Percentiles rank a stretch among this genome's conserved stretches.
These are phyloP conservation scores for Pisolithus sp. DNA, from an alignment of 768 basidiomycete genomes.

Conservation along the genomic window DNA sequence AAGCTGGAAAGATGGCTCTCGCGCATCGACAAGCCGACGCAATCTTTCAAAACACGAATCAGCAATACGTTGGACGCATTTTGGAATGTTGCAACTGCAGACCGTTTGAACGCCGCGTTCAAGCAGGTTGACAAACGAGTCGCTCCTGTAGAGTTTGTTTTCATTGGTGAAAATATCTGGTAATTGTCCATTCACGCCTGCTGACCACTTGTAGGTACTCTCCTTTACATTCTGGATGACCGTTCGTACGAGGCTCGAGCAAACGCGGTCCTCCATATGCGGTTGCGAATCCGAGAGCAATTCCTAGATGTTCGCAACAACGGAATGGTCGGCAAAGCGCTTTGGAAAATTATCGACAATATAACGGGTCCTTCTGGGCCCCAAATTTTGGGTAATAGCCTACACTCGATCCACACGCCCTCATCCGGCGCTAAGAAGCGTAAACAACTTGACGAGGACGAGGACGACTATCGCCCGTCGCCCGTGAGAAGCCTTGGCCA, in stretches of 20 bases:
- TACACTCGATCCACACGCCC: not conserved
- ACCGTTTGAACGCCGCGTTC: constrained; percentile 42
- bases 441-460: constrained; percentile 22
- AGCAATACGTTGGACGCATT: constrained; percentile 48
- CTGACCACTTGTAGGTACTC: constrained; percentile 45
- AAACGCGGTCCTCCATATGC: constrained; percentile 50
- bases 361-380: constrained; percentile 29
- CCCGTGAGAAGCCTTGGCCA: constrained; percentile 37
- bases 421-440: constrained; percentile 23
- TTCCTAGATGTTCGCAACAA: constrained; percentile 67
- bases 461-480: constrained; percentile 44
- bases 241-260: constrained; percentile 41
- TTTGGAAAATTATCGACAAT: constrained; percentile 54
- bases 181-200: not conserved
- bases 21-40: constrained; percentile 31
- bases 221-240: constrained; percentile 51
- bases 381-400: constrained; percentile 22
- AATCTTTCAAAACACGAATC: constrained; percentile 48
- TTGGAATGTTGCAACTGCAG: constrained; percentile 43
- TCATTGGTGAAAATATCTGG: constrained; percentile 50
- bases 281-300: constrained; percentile 45
- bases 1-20: constrained; percentile 49
- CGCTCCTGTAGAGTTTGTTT: constrained; percentile 74
- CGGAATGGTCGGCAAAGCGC: constrained; percentile 40
- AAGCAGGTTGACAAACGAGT: constrained; percentile 50